phyloP scores from a whole-genome alignment of 2,329 filamentous ascomycete species.

The Tolypocladium sp. region DNA sequence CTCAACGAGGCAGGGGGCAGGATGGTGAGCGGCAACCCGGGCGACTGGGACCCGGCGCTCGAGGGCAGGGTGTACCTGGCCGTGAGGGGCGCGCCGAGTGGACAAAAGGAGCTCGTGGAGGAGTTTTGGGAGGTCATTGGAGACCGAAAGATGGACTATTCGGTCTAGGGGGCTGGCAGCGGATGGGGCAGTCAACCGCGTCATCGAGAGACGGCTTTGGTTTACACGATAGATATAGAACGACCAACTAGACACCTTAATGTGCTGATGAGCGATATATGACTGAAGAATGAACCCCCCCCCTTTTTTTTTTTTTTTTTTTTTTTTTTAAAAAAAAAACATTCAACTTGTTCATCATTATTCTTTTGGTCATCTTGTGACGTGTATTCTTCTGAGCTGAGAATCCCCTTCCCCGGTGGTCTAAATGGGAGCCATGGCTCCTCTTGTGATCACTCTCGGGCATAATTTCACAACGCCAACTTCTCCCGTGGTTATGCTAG shows the following conservation, averaged over 20 bases:
- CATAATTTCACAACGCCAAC: no score
- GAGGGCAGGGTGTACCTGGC: conserved; percentile 55
- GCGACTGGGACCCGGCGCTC: conserved; percentile 55
- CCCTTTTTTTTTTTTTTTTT: no score
- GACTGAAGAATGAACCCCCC: no score
- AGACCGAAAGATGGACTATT: conserved; percentile 41
- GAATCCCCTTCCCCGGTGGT: no score
- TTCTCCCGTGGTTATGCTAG: no score
- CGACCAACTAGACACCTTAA: background rate
- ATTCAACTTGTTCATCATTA: no score
- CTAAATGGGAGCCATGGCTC: no score
- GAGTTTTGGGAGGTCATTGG: conserved; percentile 57
- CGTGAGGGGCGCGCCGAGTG: conserved; percentile 48
- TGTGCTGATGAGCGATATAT: background rate
- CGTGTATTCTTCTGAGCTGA: no score
- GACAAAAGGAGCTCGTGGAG: conserved; percentile 52
- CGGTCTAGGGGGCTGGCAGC: conserved; percentile 7
- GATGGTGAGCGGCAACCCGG: conserved; percentile 65
- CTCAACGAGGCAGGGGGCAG: conserved; percentile 64
- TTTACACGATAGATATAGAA: background rate
- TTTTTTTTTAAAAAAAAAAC: no score
- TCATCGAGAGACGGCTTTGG: background rate
- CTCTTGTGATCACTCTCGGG: no score
- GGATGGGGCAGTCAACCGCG: background rate
- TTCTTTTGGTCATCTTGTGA: no score